These are phyloP conservation scores for Thecaphora frezii DNA, from an alignment of 1,284 basidiomycete genomes.

Conservation along the genomic window DNA sequence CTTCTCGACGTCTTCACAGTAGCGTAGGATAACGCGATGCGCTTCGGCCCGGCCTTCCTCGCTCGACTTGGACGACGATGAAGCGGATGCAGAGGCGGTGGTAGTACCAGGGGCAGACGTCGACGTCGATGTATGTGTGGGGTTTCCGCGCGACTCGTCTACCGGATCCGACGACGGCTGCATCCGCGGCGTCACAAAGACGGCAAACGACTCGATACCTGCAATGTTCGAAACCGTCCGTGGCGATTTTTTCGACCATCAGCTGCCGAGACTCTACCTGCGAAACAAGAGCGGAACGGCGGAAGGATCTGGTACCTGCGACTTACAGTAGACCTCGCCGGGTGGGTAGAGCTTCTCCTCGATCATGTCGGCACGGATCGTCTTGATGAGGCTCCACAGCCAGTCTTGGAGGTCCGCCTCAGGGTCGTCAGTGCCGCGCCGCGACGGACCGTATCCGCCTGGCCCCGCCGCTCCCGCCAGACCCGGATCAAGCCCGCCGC, in stretches of 20 bases:
- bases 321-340: conserved; percentile 38
- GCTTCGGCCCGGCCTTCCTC: conserved; percentile 49
- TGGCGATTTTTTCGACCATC: too few relatives aligned
- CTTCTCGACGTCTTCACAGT: conserved; percentile 62
- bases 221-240: not conserved
- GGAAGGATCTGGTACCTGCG: too few relatives aligned
- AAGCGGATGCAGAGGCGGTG: too few relatives aligned
- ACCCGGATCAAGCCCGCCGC: conserved; percentile 10
- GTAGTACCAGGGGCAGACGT: conserved; percentile 8
- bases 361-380: conserved; percentile 48
- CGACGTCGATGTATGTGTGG: conserved; percentile 6
- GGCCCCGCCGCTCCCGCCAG: not conserved
- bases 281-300: not conserved
- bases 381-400: conserved; percentile 53
- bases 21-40: conserved; percentile 61
- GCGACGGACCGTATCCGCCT: too few relatives aligned
- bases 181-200: conserved; percentile 43
- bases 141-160: not conserved
- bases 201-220: conserved; percentile 41
- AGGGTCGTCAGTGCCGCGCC: conserved; percentile 12
- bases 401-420: conserved; percentile 39
- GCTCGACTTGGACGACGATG: conserved; percentile 1
- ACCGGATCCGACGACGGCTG: not conserved
- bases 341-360: conserved; percentile 47
- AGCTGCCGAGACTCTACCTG: too few relatives aligned